Conservation (phyloP, 2,329 filamentous ascomycete species). For the Trichoderma koningiopsis region DNA sequence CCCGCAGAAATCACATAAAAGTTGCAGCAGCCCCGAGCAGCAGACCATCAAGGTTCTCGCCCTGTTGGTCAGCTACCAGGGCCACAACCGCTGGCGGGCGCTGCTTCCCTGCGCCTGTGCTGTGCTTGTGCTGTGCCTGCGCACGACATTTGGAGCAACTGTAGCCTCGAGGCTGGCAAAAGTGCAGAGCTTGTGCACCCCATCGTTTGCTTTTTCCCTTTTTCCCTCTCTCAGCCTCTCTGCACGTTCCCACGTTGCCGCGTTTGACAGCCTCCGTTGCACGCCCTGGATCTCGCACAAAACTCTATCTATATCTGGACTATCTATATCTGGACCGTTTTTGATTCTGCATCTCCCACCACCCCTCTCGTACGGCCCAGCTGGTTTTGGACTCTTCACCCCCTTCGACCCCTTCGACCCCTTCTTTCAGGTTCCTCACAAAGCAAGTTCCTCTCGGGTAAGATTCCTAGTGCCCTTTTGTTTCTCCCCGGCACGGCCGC, state of each 20-base stretch:
- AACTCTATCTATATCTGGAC: neutral
- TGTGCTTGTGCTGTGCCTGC: constrained; percentile 17
- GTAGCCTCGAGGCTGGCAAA: constrained; percentile 1
- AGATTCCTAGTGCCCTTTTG: neutral
- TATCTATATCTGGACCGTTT: neutral
- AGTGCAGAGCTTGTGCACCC: neutral
- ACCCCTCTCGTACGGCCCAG: neutral
- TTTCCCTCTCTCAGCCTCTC: neutral
- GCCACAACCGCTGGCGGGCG: constrained; percentile 18
- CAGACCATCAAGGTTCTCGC: constrained; percentile 39
- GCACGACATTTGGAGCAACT: neutral
- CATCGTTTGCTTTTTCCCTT: neutral
- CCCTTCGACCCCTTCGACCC: neutral
- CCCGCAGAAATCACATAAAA: constrained; percentile 6
- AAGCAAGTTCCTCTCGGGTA: neutral
- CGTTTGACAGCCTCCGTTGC: neutral
- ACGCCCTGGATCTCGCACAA: neutral
- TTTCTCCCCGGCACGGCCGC: neutral
- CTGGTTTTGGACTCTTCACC: neutral
- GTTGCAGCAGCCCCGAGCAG: constrained; percentile 1
- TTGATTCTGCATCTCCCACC: neutral
- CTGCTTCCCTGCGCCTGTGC: constrained; percentile 13
- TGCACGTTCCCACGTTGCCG: neutral
- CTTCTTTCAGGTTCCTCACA: neutral
- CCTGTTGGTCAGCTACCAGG: constrained; percentile 10